phyloP scores from a whole-genome alignment of 495 filamentous ascomycete species.

The Sordaria brevicollis region DNA sequence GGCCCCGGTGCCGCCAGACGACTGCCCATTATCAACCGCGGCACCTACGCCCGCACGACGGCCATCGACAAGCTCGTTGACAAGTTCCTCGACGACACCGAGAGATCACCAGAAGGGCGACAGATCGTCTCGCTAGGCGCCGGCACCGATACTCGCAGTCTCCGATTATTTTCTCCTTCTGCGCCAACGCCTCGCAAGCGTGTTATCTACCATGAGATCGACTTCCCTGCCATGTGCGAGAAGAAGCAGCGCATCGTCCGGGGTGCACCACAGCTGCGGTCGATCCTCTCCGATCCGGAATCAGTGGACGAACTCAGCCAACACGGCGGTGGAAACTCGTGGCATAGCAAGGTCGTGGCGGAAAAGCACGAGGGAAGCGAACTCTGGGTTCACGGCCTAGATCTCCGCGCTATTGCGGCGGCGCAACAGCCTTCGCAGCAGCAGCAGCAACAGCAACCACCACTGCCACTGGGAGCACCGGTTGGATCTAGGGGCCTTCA shows the following conservation, averaged over 20 bases:
- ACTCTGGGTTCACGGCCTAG: slow-evolving; percentile 73
- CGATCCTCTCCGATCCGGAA: slow-evolving; percentile 16
- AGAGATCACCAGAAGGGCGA: slow-evolving; percentile 2
- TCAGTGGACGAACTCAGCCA: background rate
- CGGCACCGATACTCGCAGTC: slow-evolving; percentile 82
- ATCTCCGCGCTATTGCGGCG: slow-evolving; percentile 55
- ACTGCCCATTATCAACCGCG: slow-evolving; percentile 70
- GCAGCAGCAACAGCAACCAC: background rate
- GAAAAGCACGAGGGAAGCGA: slow-evolving; percentile 3
- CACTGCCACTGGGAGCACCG: background rate
- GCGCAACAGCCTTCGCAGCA: background rate
- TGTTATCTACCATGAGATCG: slow-evolving; percentile 83
- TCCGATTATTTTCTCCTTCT: slow-evolving; percentile 48
- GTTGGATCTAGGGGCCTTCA: background rate
- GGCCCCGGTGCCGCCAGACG: slow-evolving; percentile 37
- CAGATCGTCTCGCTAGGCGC: slow-evolving; percentile 93
- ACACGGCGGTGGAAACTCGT: slow-evolving; percentile 1
- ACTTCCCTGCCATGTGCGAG: slow-evolving; percentile 66
- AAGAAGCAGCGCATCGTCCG: slow-evolving; percentile 42
- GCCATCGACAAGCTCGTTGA: slow-evolving; percentile 75
- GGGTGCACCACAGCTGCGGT: slow-evolving; percentile 16
- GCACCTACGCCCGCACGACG: slow-evolving; percentile 87
- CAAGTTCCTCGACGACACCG: slow-evolving; percentile 47
- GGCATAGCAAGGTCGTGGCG: slow-evolving; percentile 5
- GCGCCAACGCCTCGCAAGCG: slow-evolving; percentile 12